Evolutionary conservation across 371 early-diverging fungal species (phyloP).

Genomic region (Blastocladiella emersonii): DNA sequence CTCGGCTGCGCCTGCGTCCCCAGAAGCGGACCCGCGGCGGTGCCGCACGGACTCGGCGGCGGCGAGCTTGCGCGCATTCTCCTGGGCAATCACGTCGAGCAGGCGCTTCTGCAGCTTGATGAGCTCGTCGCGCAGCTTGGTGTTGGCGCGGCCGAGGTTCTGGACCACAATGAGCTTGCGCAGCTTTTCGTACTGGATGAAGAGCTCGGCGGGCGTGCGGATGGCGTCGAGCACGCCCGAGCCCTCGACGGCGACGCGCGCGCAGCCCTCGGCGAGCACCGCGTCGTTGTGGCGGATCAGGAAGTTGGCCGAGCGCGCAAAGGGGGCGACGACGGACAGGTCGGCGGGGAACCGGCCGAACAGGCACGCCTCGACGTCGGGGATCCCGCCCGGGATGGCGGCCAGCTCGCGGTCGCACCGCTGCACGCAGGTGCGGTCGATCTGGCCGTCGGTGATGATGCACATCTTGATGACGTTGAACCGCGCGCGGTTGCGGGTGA

Average conservation of each 20-base stretch:
- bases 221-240: neutral
- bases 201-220: neutral
- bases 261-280: neutral
- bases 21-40: too few species aligned
- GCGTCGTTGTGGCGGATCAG: neutral
- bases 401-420: neutral
- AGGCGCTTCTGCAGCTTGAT: neutral
- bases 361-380: neutral
- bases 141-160: neutral
- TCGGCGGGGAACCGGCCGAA: neutral
- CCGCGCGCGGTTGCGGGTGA: neutral
- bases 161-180: neutral
- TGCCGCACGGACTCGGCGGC: neutral
- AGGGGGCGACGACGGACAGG: neutral
- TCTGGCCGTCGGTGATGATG: neutral
- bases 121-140: neutral
- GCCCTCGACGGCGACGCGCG: neutral
- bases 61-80: neutral
- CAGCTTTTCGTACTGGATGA: neutral
- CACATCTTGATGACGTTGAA: neutral
- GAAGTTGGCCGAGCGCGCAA: neutral
- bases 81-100: neutral
- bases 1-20: too few species aligned
- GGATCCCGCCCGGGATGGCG: neutral
- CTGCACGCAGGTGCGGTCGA: neutral